Evolutionary conservation across 106 monocot genomes (phyloP).

Genomic region (Triglochin maritima): DNA sequence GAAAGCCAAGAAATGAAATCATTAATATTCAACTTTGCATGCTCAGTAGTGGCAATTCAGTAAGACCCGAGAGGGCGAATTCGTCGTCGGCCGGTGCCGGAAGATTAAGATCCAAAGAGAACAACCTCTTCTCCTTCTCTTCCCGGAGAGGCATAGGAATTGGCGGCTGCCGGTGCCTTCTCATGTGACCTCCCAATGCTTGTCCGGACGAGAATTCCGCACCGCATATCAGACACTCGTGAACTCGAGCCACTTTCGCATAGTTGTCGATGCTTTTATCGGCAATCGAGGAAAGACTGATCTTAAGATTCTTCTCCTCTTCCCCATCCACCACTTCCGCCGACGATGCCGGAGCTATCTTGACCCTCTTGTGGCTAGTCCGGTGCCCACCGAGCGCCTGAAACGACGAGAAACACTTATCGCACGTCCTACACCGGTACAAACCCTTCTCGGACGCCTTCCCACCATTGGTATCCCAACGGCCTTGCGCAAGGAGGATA

Average conservation of each 20-base stretch:
- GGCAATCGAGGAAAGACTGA: neutral
- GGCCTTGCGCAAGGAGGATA: slow-evolving; percentile 22
- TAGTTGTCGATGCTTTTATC: neutral
- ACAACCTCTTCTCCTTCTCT: slow-evolving; percentile 26
- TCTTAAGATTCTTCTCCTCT: neutral
- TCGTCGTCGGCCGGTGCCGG: slow-evolving; percentile 54
- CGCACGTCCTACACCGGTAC: slow-evolving; percentile 9
- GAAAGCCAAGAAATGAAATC: too few species aligned
- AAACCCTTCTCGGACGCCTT: neutral
- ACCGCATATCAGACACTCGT: slow-evolving; percentile 76
- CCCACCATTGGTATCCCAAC: neutral
- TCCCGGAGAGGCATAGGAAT: neutral
- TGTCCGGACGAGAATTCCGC: slow-evolving; percentile 83
- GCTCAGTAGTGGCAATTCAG: slow-evolving; percentile 57
- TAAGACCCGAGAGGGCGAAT: slow-evolving; percentile 6
- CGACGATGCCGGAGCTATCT: neutral
- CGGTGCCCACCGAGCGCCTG: slow-evolving; percentile 8
- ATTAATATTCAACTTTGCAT: neutral
- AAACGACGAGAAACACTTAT: slow-evolving; percentile 1
- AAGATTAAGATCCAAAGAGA: slow-evolving; percentile 70
- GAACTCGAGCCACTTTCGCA: slow-evolving; percentile 21
- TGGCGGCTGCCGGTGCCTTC: slow-evolving; percentile 51
- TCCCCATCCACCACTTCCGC: neutral
- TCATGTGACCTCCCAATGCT: slow-evolving; percentile 93
- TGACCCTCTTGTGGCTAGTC: slow-evolving; percentile 5